These are phyloP conservation scores for Wickerhamiella brachini DNA, from an alignment of 805 yeast species.

Conservation along the genomic window DNA sequence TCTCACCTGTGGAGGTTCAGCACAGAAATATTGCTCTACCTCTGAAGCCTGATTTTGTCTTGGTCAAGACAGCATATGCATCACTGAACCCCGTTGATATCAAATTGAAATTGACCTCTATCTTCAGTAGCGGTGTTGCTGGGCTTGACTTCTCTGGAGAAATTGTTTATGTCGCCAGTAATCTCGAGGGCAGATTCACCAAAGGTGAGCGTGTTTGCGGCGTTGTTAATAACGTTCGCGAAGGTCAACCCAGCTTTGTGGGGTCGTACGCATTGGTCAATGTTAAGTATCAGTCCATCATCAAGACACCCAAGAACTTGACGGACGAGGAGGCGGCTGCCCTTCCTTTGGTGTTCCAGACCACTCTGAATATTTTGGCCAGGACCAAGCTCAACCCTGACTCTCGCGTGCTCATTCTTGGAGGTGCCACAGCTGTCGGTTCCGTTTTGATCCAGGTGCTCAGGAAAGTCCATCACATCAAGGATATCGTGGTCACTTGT, in stretches of 20 bases:
- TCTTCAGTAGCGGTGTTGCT: constrained; percentile 17
- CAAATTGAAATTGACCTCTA: constrained; percentile 26
- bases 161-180: constrained; percentile 40
- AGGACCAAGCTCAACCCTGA: constrained; percentile 29
- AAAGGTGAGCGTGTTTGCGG: constrained; percentile 61
- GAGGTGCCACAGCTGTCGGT: constrained; percentile 71
- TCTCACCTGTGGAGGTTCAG: constrained; percentile 6
- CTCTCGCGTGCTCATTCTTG: constrained; percentile 45
- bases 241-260: constrained; percentile 2
- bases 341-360: constrained; percentile 47
- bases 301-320: constrained; percentile 35
- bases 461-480: constrained; percentile 34
- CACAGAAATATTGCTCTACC: constrained; percentile 31
- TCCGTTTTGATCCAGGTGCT: constrained; percentile 41
- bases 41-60: constrained; percentile 32
- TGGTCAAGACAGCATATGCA: constrained; percentile 46
- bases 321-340: constrained; percentile 47
- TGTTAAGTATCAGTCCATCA: constrained; percentile 27
- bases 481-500: constrained; percentile 42
- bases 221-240: constrained; percentile 19
- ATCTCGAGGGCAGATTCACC: constrained; percentile 25
- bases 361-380: constrained; percentile 38
- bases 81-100: constrained; percentile 56
- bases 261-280: constrained; percentile 18
- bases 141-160: constrained; percentile 62